Evolutionary conservation across 2,329 filamentous ascomycete genomes (phyloP), one percentile per base, ranked within the genome.

Genomic region (Cladosporium sp.): DNA sequence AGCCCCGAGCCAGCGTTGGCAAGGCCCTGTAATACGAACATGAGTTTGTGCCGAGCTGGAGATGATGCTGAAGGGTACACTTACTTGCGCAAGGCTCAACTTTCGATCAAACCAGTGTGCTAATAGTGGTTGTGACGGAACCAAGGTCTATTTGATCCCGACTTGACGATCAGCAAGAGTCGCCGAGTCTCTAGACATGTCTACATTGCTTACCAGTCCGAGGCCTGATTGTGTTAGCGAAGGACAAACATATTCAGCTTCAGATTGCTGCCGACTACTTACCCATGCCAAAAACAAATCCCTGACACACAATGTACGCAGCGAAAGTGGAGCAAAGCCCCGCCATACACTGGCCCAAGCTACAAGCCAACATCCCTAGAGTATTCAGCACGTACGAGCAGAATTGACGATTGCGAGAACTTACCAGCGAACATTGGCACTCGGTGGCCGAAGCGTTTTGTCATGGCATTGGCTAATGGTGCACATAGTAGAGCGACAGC

Each of bases 401-500:
- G 8, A 8, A 9, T 5, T 25, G 30, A 34, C 34, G 14, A 14
- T 39, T 14, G 25, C 3, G 25, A 25, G 6, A 3, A 25, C 20
- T 37, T 38, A 47, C 52, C 52, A 8, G 19, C 22, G 19, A 55
- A 15, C 54, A 56, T 56, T 9, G 54, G 54, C 1, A 49, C 1
- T 3, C 54, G 20, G 9, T 56, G 54, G 15, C 42, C 54, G 34
- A 56, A 56, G 34, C 28, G 25, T 12, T 8, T 47, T 56, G 54
- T 56, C 42, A 56, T n/a, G 15, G 49, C 7, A 34, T 56, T 56
- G 1, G 54, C 54, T 30, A 56, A 30, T 1, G 54, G 54, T 15
- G 54, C 54, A 19, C 54, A 56, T 15, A 76, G 61, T 65, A 77
- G 68, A 15, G 70, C 65, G 4, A 69, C 60, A 3, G 67, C 62